Conservation (phyloP, 2,329 filamentous ascomycete genomes). For the Fusarium nanum region DNA sequence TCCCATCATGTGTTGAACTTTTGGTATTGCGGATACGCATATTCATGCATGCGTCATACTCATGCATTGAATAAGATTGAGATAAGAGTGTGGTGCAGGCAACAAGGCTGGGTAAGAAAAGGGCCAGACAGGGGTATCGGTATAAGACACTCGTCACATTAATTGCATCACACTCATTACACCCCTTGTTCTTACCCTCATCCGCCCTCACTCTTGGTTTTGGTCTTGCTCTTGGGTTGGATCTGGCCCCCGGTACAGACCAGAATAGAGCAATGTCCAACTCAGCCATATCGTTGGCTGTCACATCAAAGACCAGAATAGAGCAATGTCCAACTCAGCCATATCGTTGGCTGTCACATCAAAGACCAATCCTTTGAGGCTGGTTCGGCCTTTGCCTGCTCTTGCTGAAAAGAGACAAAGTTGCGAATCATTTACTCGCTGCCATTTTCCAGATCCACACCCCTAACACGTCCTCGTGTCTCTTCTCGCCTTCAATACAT, state of each 20-base stretch:
- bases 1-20: neutral
- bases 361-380: neutral
- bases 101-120: neutral
- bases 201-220: neutral
- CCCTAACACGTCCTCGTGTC: neutral
- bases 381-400: slow-evolving; percentile 1
- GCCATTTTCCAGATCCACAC: neutral
- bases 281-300: neutral
- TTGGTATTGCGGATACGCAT: neutral
- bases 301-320: neutral
- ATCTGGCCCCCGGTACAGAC: neutral
- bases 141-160: neutral
- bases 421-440: slow-evolving; percentile 14
- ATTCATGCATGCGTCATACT: neutral
- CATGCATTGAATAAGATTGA: neutral
- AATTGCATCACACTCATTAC: neutral
- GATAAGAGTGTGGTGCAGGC: neutral
- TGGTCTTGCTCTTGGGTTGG: neutral
- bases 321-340: neutral
- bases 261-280: neutral
- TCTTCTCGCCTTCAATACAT: neutral
- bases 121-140: neutral
- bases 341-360: neutral
- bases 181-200: neutral
- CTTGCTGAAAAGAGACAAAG: slow-evolving; percentile 12